phyloP scores from a whole-genome alignment of 1,284 basidiomycete species.

The Sporisorium reilianum region DNA sequence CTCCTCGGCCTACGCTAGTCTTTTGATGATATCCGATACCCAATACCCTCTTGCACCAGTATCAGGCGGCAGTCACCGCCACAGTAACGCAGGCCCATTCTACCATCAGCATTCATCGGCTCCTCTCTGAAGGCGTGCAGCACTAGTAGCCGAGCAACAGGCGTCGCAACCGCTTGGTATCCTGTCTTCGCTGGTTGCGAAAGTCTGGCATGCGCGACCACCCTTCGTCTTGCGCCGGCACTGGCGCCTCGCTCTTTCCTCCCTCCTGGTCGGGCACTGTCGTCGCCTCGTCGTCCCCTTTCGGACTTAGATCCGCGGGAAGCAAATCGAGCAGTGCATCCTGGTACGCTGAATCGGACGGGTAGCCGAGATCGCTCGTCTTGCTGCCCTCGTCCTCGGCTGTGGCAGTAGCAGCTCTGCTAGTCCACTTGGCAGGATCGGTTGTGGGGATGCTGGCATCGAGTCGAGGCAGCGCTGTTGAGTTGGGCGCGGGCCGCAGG shows the following conservation, averaged over 20 bases:
- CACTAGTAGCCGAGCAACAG: slow-evolving; percentile 31
- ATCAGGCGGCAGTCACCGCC: background rate
- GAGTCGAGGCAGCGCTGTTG: slow-evolving; percentile 35
- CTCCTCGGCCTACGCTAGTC: background rate
- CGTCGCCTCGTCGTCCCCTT: slow-evolving; percentile 8
- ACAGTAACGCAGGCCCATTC: background rate
- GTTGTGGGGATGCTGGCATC: slow-evolving; percentile 34
- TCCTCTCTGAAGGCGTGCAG: no score
- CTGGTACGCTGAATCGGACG: slow-evolving; percentile 52
- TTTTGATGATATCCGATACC: background rate
- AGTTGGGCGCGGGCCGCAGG: background rate
- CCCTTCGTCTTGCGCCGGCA: slow-evolving; percentile 21
- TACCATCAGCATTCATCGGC: no score
- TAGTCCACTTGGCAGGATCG: slow-evolving; percentile 45
- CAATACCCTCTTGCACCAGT: background rate
- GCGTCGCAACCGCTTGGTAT: slow-evolving; percentile 32
- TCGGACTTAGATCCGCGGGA: background rate
- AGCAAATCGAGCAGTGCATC: slow-evolving; percentile 45
- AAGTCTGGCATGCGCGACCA: slow-evolving; percentile 27
- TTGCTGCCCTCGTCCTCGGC: slow-evolving; percentile 1
- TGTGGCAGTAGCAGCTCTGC: background rate
- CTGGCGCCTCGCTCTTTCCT: background rate
- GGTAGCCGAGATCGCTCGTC: slow-evolving; percentile 37
- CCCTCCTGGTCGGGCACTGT: slow-evolving; percentile 3
- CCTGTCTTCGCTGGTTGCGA: slow-evolving; percentile 34